A percentile compares a stretch with the other conserved stretches of the same genome.
phyloP scores from a whole-genome alignment of 176 grass and related monocot species.

The bread wheat (Triticum aestivum) region DNA sequence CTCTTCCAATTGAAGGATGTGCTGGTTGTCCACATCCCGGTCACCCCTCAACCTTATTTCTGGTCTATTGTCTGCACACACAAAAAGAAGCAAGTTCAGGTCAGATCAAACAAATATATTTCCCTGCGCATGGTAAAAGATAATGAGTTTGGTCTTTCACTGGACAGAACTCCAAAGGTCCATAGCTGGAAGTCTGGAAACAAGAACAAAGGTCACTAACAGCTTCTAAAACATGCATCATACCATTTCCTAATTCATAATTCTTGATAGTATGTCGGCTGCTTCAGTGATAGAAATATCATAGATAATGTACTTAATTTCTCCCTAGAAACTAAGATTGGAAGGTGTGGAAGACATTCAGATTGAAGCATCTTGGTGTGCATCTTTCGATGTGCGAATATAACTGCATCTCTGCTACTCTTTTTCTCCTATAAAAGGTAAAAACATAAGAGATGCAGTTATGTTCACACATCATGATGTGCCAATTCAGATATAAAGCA shows the following conservation, averaged over 20 bases:
- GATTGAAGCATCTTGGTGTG: neutral
- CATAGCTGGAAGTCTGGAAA: neutral
- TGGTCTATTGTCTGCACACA: constrained; percentile 51
- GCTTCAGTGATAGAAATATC: neutral
- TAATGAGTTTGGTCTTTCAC: neutral
- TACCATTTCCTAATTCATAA: neutral
- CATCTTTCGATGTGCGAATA: neutral
- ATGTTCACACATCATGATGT: neutral
- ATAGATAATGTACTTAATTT: neutral
- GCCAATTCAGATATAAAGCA: neutral
- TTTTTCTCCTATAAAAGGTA: neutral
- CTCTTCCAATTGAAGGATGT: constrained; percentile 73
- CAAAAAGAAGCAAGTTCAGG: neutral
- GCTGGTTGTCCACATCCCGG: constrained; percentile 78
- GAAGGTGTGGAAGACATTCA: neutral
- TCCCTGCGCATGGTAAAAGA: neutral
- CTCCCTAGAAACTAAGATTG: neutral
- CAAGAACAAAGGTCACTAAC: neutral
- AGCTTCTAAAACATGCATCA: neutral
- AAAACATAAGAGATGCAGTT: neutral
- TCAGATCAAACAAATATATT: constrained; percentile 1
- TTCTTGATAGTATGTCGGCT: neutral
- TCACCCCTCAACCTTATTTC: constrained; percentile 71
- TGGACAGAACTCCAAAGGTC: neutral
- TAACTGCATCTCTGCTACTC: neutral